Conservation (phyloP, 1,139 yeast genomes). For the Zygosaccharomyces sapae region DNA sequence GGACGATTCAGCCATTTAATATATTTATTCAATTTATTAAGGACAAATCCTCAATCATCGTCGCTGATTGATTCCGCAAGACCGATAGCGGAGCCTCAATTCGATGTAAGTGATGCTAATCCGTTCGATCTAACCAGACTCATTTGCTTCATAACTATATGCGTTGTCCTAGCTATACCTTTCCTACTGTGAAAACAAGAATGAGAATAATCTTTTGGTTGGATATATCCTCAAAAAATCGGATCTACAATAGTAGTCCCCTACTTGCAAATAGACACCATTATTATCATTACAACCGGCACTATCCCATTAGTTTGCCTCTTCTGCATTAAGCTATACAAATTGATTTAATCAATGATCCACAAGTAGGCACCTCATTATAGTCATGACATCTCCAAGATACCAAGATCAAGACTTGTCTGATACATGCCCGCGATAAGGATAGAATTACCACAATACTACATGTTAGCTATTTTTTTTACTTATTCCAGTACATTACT, state of each 20-base stretch:
- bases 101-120: constrained; percentile 27
- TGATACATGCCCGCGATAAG: background rate
- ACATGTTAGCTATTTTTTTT: background rate
- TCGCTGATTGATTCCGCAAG: constrained; percentile 1
- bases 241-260: background rate
- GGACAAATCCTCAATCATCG: background rate
- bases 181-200: constrained; percentile 9
- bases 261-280: background rate
- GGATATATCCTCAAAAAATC: background rate
- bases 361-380: background rate
- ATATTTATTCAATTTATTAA: background rate
- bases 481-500: background rate
- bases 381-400: background rate
- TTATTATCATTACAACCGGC: background rate
- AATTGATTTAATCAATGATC: background rate
- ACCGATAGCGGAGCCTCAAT: constrained; percentile 17
- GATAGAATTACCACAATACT: background rate
- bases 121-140: constrained; percentile 20
- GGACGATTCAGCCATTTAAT: background rate
- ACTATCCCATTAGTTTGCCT: background rate
- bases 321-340: background rate
- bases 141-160: constrained; percentile 17
- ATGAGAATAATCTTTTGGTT: background rate
- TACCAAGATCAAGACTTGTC: background rate
- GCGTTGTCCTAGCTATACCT: constrained; percentile 17